Conservation (phyloP, 2,329 filamentous ascomycete genomes). For the Shiraia sp. region DNA sequence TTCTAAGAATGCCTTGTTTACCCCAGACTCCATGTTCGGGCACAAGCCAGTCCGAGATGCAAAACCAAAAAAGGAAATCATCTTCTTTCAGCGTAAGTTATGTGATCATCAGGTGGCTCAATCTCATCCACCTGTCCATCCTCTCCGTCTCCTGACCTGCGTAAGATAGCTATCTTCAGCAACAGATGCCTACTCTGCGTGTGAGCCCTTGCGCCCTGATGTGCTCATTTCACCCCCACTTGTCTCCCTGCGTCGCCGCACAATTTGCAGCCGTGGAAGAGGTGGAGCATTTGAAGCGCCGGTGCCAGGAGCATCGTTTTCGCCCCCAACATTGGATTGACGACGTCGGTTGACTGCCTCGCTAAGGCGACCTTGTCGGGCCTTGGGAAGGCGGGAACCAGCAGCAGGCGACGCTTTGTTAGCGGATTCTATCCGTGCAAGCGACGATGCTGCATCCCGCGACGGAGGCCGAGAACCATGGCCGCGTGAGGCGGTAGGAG, state of each 20-base stretch:
- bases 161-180: slow-evolving; percentile 8
- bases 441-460: slow-evolving; percentile 31
- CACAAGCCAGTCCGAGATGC: neutral
- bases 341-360: slow-evolving; percentile 32
- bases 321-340: slow-evolving; percentile 29
- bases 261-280: slow-evolving; percentile 37
- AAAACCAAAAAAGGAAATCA: neutral
- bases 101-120: neutral
- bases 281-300: slow-evolving; percentile 17
- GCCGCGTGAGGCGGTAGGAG: slow-evolving; percentile 21
- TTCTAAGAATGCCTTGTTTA: neutral
- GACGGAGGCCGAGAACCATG: slow-evolving; percentile 29
- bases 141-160: slow-evolving; percentile 14
- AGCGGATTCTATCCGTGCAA: slow-evolving; percentile 30
- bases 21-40: neutral
- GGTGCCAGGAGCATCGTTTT: slow-evolving; percentile 22
- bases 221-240: slow-evolving; percentile 39
- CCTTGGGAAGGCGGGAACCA: slow-evolving; percentile 36
- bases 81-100: neutral
- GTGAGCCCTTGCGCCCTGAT: slow-evolving; percentile 18
- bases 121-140: slow-evolving; percentile 13
- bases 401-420: slow-evolving; percentile 15
- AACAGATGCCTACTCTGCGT: slow-evolving; percentile 17
- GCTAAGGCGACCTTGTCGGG: slow-evolving; percentile 32
- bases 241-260: slow-evolving; percentile 39